Conservation (phyloP, 2,329 filamentous ascomycete genomes). For the Monilinia laxa region DNA sequence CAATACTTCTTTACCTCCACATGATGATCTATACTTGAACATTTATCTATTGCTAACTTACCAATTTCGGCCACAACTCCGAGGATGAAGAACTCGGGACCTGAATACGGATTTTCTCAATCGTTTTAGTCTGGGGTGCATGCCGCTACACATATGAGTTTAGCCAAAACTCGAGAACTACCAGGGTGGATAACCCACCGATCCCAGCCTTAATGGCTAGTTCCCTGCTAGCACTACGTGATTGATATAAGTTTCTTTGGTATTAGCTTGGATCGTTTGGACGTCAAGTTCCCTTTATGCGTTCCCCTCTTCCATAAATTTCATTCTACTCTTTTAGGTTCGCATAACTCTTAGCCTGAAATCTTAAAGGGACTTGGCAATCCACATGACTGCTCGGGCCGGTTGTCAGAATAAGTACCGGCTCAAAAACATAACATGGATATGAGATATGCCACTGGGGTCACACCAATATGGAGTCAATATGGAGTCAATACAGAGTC, state of each 20-base stretch:
- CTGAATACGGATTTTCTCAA: not conserved
- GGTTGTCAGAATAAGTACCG: slow-evolving; percentile 2
- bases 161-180: slow-evolving; percentile 5
- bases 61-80: not conserved
- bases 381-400: slow-evolving; percentile 1
- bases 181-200: not conserved
- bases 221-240: not conserved
- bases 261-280: not conserved
- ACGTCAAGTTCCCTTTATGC: not conserved
- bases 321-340: not conserved
- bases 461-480: not conserved
- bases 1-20: not conserved
- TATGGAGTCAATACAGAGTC: not conserved
- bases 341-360: slow-evolving; percentile 16
- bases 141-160: not conserved
- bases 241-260: slow-evolving; percentile 1
- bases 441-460: not conserved
- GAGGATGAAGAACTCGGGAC: not conserved
- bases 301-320: not conserved
- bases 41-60: not conserved
- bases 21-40: not conserved
- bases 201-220: not conserved
- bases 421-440: not conserved
- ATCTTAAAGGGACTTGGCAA: slow-evolving; percentile 1
- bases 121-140: slow-evolving; percentile 2